Percentiles rank a stretch among this genome's conserved stretches.
Evolutionary conservation across 139 green algal species (phyloP).

Genomic region (Diplosphaera chodatii): DNA sequence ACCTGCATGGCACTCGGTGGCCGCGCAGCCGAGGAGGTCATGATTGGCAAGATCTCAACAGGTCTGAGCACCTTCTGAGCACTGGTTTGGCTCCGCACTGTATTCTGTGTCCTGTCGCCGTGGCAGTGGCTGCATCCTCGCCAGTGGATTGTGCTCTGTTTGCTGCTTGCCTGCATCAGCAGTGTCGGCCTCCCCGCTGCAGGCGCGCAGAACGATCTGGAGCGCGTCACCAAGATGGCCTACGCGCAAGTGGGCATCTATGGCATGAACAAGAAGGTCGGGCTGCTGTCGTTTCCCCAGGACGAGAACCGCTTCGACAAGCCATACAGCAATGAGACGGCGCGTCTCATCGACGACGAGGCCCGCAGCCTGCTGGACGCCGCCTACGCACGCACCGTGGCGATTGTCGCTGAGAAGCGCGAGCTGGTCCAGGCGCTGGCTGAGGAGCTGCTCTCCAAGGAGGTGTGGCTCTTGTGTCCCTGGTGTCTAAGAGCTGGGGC

Average conservation of each 20-base stretch:
- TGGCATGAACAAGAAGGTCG: constrained; percentile 92
- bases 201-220: constrained; percentile 96
- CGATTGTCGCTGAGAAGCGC: constrained; percentile 79
- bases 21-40: constrained; percentile 89
- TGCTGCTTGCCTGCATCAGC: too few species aligned
- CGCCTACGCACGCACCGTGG: constrained; percentile 79
- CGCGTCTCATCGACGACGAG: constrained; percentile 92
- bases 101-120: too few species aligned
- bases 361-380: constrained; percentile 65
- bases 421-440: constrained; percentile 79
- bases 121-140: too few species aligned
- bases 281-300: constrained; percentile 90
- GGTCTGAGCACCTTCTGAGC: constrained; percentile 22
- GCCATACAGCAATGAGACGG: constrained; percentile 93
- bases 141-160: too few species aligned
- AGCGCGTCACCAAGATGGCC: constrained; percentile 94
- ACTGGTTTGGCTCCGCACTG: too few species aligned
- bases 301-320: constrained; percentile 85
- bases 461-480: too few species aligned
- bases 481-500: too few species aligned
- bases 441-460: constrained; percentile 53
- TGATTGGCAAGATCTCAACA: constrained; percentile 95
- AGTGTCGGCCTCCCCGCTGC: not conserved
- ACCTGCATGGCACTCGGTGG: constrained; percentile 93
- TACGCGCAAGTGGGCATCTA: constrained; percentile 92